Evolutionary conservation across 2,329 filamentous ascomycete genomes (phyloP), one percentile per base, ranked within the genome.

Genomic region (Thielaviopsis euricoi): DNA sequence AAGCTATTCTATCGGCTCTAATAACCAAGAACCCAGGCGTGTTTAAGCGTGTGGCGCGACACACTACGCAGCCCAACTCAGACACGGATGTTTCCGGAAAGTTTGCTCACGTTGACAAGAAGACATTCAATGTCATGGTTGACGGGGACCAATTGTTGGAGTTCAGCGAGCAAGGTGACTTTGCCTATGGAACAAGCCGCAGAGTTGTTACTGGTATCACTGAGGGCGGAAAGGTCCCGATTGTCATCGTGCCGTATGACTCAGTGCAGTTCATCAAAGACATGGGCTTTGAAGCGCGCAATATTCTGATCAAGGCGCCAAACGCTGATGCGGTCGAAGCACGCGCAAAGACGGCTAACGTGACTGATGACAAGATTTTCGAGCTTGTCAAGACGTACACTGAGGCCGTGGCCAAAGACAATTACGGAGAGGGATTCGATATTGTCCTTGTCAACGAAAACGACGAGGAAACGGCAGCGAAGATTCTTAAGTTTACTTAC

Each of bases 1-100:
- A 80, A 17, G 79, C 78, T 1, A 71, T 90, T 50, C 71, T 84
- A 56, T 77, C 76, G 59, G 76, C 78, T 62, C 76, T 93, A 17
- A 71, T 85, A 62, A 77, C 81, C 26, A 76, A 78, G 58, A 80
- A 82, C 66, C 80, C 79, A 6, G 78, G 80, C 55, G 80, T 81
- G 21, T 89, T 91, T 64, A 82, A 77, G 21, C 71, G 69, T 53
- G 78, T 81, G 10, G 68, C 76, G 15, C 73, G 72, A 13, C 78
- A 83, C 64, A 80, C 80, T 2, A 81, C 77, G 3, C 72, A 79
- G 17, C 67, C 70, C 25, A 70, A 75, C 2, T 65, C 65, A 9
- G 74, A 77, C 17, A 75, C 73, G 6, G 80, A 83, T 64, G 65
- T 70, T n/a, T 68, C 74, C 43, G 78, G 77, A 33, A 69, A 73